Percentiles rank a stretch among this genome's conserved stretches.
Evolutionary conservation across 345 rosid species (phyloP).

Genomic region (Ceriops zippeliana): DNA sequence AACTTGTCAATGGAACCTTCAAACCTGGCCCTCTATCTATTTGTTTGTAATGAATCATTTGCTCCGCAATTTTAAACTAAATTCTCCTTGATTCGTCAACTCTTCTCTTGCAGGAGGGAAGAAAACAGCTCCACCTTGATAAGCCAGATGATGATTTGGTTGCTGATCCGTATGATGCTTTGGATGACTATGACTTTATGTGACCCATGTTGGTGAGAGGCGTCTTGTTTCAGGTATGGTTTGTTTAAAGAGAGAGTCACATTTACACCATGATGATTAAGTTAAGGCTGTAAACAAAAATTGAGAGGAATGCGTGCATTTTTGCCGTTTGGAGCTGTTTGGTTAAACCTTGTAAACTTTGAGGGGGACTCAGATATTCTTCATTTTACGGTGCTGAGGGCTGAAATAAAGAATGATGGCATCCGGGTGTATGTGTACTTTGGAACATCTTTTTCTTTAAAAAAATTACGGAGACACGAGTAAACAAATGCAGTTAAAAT

Average conservation of each 20-base stretch:
- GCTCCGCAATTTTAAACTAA: neutral
- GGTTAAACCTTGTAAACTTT: neutral
- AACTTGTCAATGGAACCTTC: too few species aligned
- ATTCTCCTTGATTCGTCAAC: neutral
- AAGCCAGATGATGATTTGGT: slow-evolving; percentile 70
- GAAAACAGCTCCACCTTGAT: slow-evolving; percentile 79
- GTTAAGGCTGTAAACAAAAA: slow-evolving; percentile 2
- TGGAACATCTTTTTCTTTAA: too few species aligned
- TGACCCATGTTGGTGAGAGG: slow-evolving; percentile 26
- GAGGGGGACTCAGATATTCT: neutral
- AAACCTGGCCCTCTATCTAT: too few species aligned
- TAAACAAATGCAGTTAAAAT: too few species aligned
- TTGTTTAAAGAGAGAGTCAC: slow-evolving; percentile 12
- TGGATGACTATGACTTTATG: slow-evolving; percentile 89
- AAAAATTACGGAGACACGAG: too few species aligned
- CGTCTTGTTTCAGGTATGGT: neutral
- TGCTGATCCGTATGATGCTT: slow-evolving; percentile 45
- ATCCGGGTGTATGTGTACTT: too few species aligned
- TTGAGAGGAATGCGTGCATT: neutral
- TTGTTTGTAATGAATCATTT: neutral
- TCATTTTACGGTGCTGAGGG: neutral
- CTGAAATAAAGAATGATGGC: slow-evolving; percentile 1
- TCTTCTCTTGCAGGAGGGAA: slow-evolving; percentile 44
- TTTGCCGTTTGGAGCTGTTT: neutral
- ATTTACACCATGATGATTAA: slow-evolving; percentile 4